Conservation (phyloP, 257 asterid genomes). For the Plantago major region DNA sequence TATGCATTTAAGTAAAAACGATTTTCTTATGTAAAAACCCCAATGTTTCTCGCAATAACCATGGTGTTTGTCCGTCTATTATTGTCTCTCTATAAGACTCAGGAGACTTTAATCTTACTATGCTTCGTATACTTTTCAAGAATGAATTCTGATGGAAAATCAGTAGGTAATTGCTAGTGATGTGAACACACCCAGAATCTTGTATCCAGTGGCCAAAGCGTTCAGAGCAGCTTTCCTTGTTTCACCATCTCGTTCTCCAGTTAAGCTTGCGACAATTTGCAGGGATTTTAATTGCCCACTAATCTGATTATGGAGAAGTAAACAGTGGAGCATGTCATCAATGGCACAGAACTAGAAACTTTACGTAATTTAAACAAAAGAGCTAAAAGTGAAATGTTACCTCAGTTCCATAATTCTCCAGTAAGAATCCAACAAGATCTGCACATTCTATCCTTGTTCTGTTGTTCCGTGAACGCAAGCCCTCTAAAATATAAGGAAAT, state of each 20-base stretch:
- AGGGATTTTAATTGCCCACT: constrained; percentile 85
- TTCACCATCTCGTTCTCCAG: constrained; percentile 98
- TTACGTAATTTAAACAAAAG: too few species aligned
- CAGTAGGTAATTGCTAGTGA: constrained; percentile 2
- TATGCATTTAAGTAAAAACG: too few species aligned
- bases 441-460: constrained; percentile 92
- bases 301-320: constrained; percentile 41
- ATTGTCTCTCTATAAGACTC: too few species aligned
- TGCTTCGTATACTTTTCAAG: background rate
- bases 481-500: constrained; percentile 90
- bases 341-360: too few species aligned
- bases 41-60: too few species aligned
- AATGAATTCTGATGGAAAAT: constrained; percentile 1
- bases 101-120: too few species aligned
- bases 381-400: constrained; percentile 23
- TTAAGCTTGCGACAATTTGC: constrained; percentile 95
- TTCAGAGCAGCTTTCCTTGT: constrained; percentile 89
- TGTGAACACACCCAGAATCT: constrained; percentile 80
- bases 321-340: constrained; percentile 6
- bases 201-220: constrained; percentile 87
- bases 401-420: constrained; percentile 87
- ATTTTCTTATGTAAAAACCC: too few species aligned
- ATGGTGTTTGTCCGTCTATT: too few species aligned
- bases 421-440: constrained; percentile 87
- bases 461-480: constrained; percentile 91